Conservation (phyloP, 2,329 filamentous ascomycete genomes). For the Chaetoscypha palmicola region DNA sequence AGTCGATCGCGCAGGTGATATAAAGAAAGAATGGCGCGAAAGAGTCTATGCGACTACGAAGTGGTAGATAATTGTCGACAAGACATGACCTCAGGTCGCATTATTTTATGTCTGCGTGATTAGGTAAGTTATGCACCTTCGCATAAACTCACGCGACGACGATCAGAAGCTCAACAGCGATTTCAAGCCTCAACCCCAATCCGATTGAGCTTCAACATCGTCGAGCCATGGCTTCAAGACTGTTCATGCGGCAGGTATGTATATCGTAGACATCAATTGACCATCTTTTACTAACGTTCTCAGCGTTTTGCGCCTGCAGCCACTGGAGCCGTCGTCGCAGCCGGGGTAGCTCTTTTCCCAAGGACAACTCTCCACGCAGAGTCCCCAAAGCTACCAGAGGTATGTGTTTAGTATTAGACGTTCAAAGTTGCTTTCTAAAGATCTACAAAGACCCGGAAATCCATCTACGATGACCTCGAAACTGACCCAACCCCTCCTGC, state of each 20-base stretch:
- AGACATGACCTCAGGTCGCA: too few species aligned
- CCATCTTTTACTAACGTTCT: slow-evolving; percentile 13
- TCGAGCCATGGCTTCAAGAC: slow-evolving; percentile 44
- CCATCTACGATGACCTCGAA: slow-evolving; percentile 73
- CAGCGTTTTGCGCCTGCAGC: slow-evolving; percentile 44
- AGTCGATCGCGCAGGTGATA: too few species aligned
- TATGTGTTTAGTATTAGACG: too few species aligned
- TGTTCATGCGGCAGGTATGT: slow-evolving; percentile 45
- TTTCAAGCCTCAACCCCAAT: slow-evolving; percentile 12
- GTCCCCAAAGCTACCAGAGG: slow-evolving; percentile 28
- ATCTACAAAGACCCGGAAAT: slow-evolving; percentile 46
- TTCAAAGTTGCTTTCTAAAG: too few species aligned
- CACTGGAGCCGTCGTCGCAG: slow-evolving; percentile 32
- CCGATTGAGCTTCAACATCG: slow-evolving; percentile 20
- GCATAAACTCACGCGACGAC: slow-evolving; percentile 21
- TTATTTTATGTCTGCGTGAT: slow-evolving; percentile 12
- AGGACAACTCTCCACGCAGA: slow-evolving; percentile 43
- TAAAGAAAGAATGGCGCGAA: too few species aligned
- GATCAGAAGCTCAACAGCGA: slow-evolving; percentile 6
- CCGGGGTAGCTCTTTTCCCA: slow-evolving; percentile 40
- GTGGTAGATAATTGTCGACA: too few species aligned
- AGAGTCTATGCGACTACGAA: too few species aligned
- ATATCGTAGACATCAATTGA: slow-evolving; percentile 9
- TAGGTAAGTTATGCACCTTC: slow-evolving; percentile 13
- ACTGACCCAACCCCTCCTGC: slow-evolving; percentile 32